A percentile compares a stretch with the other conserved stretches of the same genome.
phyloP scores from a whole-genome alignment of 208 protist genomes.

The Leishmania guyanensis region DNA sequence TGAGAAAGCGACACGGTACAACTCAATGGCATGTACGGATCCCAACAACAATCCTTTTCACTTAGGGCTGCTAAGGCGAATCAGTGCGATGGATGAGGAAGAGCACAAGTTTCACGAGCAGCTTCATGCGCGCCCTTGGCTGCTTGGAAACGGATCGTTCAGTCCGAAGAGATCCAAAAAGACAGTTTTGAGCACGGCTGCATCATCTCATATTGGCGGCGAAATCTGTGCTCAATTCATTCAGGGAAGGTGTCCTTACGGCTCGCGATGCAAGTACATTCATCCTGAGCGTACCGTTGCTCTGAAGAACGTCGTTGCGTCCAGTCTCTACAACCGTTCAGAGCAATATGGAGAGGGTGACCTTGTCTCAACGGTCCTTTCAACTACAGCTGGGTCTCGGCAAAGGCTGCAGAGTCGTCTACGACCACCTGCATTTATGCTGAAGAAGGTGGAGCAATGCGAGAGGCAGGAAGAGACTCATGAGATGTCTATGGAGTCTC shows the following conservation, averaged over 20 bases:
- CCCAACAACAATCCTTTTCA: conserved; percentile 83
- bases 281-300: conserved; percentile 49
- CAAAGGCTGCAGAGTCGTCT: conserved; percentile 44
- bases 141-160: conserved; percentile 28
- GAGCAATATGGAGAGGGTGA: conserved; percentile 19
- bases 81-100: conserved; percentile 76
- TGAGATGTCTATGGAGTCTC: neutral
- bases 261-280: conserved; percentile 59
- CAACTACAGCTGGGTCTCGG: conserved; percentile 32
- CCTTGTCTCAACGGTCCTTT: conserved; percentile 21
- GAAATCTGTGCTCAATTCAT: conserved; percentile 58
- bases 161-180: conserved; percentile 28
- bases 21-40: conserved; percentile 73
- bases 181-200: conserved; percentile 27
- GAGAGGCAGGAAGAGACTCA: neutral
- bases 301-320: conserved; percentile 36
- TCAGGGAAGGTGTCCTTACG: conserved; percentile 51
- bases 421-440: conserved; percentile 39
- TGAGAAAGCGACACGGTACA: conserved; percentile 63
- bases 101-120: conserved; percentile 66
- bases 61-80: conserved; percentile 66
- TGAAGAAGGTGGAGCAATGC: conserved; percentile 22
- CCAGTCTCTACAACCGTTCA: conserved; percentile 24
- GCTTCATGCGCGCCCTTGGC: conserved; percentile 62
- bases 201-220: conserved; percentile 38